These are phyloP conservation scores for Naganishia onofrii DNA, from an alignment of 768 basidiomycete species.

Conservation along the genomic window DNA sequence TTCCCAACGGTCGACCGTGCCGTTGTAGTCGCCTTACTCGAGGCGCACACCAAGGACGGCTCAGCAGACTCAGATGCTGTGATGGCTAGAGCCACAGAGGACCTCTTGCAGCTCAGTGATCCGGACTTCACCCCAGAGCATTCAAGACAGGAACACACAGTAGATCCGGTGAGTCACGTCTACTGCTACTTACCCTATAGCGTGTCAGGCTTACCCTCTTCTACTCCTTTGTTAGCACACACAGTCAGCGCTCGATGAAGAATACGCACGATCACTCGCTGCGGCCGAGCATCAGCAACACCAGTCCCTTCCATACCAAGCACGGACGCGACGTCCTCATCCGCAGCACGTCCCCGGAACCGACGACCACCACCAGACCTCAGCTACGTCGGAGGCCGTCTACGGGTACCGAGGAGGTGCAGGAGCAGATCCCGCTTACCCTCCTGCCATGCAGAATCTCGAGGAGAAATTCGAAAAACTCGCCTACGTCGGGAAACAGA, in stretches of 20 bases:
- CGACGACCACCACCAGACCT: not conserved
- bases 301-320: constrained; percentile 47
- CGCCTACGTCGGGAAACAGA: constrained; percentile 50
- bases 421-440: not conserved
- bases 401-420: constrained; percentile 25
- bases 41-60: constrained; percentile 33
- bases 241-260: constrained; percentile 49
- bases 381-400: not conserved
- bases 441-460: constrained; percentile 28
- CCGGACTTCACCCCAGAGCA: constrained; percentile 40
- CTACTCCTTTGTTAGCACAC: constrained; percentile 28
- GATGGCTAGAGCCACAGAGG: constrained; percentile 50
- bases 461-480: constrained; percentile 48
- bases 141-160: not conserved
- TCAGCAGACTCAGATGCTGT: not conserved
- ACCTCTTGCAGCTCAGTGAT: constrained; percentile 50
- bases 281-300: constrained; percentile 44
- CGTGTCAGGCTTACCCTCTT: not conserved
- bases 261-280: constrained; percentile 50
- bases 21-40: constrained; percentile 50
- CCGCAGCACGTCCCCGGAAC: not conserved
- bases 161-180: not conserved
- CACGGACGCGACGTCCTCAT: constrained; percentile 39
- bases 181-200: not conserved
- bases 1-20: constrained; percentile 48